Conservation (phyloP, 495 filamentous ascomycete species). For the Aspergillus cristatus region DNA sequence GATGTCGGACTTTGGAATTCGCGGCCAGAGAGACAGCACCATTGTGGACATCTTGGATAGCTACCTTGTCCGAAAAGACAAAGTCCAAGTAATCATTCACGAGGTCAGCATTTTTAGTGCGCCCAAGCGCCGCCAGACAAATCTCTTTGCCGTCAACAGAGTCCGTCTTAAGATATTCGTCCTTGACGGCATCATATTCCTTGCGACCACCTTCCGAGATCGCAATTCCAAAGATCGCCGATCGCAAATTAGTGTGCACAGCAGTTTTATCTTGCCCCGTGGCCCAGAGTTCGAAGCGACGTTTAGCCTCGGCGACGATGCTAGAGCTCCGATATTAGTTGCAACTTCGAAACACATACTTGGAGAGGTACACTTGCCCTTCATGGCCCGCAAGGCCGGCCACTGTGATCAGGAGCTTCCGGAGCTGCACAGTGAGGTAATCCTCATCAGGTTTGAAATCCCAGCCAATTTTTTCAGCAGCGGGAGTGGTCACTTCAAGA, state of each 20-base stretch:
- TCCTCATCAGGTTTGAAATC: slow-evolving; percentile 66
- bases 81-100: slow-evolving; percentile 64
- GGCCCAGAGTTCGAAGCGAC: slow-evolving; percentile 66
- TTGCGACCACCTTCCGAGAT: slow-evolving; percentile 55
- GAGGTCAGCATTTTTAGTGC: slow-evolving; percentile 57
- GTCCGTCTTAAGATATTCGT: slow-evolving; percentile 71
- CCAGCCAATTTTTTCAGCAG: slow-evolving; percentile 78
- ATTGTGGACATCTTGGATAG: slow-evolving; percentile 78
- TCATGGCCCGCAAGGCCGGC: slow-evolving; percentile 68
- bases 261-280: slow-evolving; percentile 55
- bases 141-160: slow-evolving; percentile 88
- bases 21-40: slow-evolving; percentile 60
- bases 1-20: slow-evolving; percentile 58
- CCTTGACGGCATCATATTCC: slow-evolving; percentile 65
- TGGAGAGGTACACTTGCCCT: slow-evolving; percentile 38
- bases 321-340: slow-evolving; percentile 31
- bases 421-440: slow-evolving; percentile 70
- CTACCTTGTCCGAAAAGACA: slow-evolving; percentile 66
- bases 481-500: slow-evolving; percentile 57
- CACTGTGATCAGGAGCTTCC: slow-evolving; percentile 65
- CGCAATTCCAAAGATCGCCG: slow-evolving; percentile 70
- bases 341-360: background rate
- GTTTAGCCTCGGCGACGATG: slow-evolving; percentile 57
- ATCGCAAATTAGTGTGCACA: slow-evolving; percentile 71
- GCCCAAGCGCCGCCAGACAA: slow-evolving; percentile 65